Conservation (phyloP, 2,329 filamentous ascomycete genomes). For the Raffaelea deltoideospora region DNA sequence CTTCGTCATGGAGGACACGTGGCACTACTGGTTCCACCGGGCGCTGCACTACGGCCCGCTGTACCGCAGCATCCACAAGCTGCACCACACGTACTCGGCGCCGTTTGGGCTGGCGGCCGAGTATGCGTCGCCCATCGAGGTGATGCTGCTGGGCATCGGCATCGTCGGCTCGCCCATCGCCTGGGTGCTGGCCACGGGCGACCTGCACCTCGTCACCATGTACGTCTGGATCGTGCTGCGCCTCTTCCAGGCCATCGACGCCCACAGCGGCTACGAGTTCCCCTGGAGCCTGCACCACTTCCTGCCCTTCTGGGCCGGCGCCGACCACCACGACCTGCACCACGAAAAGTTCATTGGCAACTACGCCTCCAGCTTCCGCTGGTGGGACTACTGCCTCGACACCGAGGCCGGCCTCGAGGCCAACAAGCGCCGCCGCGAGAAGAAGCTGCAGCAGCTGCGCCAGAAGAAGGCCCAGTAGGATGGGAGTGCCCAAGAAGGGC, state of each 20-base stretch:
- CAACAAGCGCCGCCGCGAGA: constrained; percentile 67
- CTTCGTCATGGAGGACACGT: constrained; percentile 90
- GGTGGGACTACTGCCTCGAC: constrained; percentile 93
- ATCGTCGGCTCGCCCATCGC: constrained; percentile 70
- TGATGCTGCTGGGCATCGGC: constrained; percentile 84
- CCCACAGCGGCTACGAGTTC: constrained; percentile 96
- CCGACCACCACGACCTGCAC: constrained; percentile 90
- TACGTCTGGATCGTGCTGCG: constrained; percentile 90
- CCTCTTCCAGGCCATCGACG: constrained; percentile 93
- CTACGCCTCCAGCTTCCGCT: constrained; percentile 94
- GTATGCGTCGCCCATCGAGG: constrained; percentile 94
- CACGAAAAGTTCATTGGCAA: constrained; percentile 99
- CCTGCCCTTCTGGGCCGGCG: constrained; percentile 94
- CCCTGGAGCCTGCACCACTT: constrained; percentile 88
- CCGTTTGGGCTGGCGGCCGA: constrained; percentile 94
- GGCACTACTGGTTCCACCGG: constrained; percentile 97
- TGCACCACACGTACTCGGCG: constrained; percentile 97
- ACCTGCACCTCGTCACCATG: constrained; percentile 95
- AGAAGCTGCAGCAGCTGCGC: constrained; percentile 50
- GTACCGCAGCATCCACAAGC: constrained; percentile 96
- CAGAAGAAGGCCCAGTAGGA: constrained; percentile 54
- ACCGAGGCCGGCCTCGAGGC: constrained; percentile 87
- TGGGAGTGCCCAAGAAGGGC: no score
- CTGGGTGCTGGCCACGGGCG: constrained; percentile 67
- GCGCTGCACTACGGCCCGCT: constrained; percentile 85